A percentile compares a stretch with the other conserved stretches of the same genome.
These are phyloP conservation scores for Sugiyamaella qingdaonensis DNA, from an alignment of 805 yeast species.

Conservation along the genomic window DNA sequence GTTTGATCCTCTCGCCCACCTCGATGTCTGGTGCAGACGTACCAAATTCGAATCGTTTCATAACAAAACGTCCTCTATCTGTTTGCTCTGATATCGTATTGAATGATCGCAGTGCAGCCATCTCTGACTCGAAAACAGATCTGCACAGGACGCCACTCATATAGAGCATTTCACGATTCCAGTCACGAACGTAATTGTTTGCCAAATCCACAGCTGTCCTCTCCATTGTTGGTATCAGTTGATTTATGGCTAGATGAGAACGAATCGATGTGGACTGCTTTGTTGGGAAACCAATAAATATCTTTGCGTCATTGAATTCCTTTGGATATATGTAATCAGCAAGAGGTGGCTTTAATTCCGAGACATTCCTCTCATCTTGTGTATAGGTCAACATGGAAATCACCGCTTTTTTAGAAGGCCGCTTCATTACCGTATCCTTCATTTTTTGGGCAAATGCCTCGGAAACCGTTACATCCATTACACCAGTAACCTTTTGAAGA, in stretches of 20 bases:
- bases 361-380: conserved; percentile 28
- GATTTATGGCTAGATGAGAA: conserved; percentile 36
- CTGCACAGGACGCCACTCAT: conserved; percentile 37
- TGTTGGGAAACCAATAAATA: conserved; percentile 41
- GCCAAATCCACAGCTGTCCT: conserved; percentile 41
- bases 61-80: conserved; percentile 25
- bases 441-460: conserved; percentile 30
- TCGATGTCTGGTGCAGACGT: conserved; percentile 35
- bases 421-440: conserved; percentile 37
- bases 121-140: conserved; percentile 34
- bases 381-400: conserved; percentile 32
- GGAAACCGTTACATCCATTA: conserved; percentile 30
- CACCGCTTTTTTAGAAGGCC: conserved; percentile 36
- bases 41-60: conserved; percentile 31
- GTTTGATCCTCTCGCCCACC: conserved; percentile 32
- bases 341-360: conserved; percentile 32
- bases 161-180: conserved; percentile 38
- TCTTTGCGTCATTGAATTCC: conserved; percentile 34
- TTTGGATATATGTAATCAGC: conserved; percentile 35
- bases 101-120: conserved; percentile 15
- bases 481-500: conserved; percentile 32
- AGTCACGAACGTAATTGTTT: conserved; percentile 36
- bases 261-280: conserved; percentile 37
- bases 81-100: background rate
- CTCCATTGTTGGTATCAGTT: conserved; percentile 42